These are phyloP conservation scores for Cercospora nicotianae DNA, from an alignment of 2,329 filamentous ascomycete genomes.

Conservation along the genomic window DNA sequence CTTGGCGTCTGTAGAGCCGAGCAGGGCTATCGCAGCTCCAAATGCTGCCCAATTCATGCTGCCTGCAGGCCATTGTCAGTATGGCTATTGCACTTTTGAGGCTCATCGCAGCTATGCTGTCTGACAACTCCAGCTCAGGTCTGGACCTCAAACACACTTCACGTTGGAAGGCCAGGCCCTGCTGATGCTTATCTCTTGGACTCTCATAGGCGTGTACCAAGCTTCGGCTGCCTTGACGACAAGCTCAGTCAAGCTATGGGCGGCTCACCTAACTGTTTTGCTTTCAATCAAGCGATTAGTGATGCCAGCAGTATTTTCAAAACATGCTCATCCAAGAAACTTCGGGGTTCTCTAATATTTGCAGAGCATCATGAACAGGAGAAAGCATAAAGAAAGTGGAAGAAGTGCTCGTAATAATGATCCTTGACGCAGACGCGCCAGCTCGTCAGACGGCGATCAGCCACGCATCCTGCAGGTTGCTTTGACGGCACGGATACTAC, in stretches of 20 bases:
- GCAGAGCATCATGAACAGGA: neutral
- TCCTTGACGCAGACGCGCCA: conserved; percentile 4
- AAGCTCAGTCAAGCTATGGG: conserved; percentile 4
- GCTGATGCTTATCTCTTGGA: neutral
- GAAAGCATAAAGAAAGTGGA: neutral
- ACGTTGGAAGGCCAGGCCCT: neutral
- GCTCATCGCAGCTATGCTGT: neutral
- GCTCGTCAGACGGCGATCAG: neutral
- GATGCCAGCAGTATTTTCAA: neutral
- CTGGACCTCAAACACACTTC: neutral
- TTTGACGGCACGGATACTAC: neutral
- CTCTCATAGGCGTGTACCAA: conserved; percentile 3
- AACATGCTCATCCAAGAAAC: neutral
- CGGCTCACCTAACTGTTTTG: conserved; percentile 1
- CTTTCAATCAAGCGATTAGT: neutral
- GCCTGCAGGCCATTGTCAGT: neutral
- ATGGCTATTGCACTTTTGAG: neutral
- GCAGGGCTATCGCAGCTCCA: neutral
- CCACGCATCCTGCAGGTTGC: neutral
- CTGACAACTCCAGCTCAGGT: neutral
- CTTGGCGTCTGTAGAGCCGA: conserved; percentile 1
- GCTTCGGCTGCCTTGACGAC: conserved; percentile 1
- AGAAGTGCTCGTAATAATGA: neutral
- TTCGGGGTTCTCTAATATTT: neutral
- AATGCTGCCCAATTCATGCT: neutral